Evolutionary conservation across 148 eudicot species (phyloP).

Genomic region (Camellia japonica): DNA sequence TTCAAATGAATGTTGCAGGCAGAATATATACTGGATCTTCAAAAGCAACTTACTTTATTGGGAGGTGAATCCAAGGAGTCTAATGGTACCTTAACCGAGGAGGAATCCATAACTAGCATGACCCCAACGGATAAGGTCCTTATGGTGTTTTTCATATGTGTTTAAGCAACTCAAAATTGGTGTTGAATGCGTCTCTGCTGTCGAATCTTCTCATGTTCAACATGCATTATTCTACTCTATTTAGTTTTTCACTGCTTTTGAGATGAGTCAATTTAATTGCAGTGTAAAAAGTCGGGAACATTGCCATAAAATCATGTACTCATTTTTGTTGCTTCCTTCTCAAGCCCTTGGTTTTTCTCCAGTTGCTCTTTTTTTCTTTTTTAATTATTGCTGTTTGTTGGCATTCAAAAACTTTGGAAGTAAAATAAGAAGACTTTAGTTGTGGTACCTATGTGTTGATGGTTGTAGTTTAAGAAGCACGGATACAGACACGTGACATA

Average conservation of each 20-base stretch:
- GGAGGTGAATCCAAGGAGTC: constrained; percentile 46
- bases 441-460: not conserved
- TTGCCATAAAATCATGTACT: not conserved
- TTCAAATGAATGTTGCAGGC: too few relatives aligned
- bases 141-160: constrained; percentile 3
- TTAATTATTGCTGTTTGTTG: not conserved
- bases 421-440: not conserved
- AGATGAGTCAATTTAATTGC: not conserved
- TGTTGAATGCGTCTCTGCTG: not conserved
- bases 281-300: not conserved
- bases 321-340: not conserved
- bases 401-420: not conserved
- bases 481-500: too few relatives aligned
- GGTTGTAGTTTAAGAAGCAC: not conserved
- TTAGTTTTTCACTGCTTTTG: not conserved
- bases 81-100: constrained; percentile 50
- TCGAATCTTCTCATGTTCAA: constrained; percentile 2
- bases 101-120: constrained; percentile 56
- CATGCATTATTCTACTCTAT: not conserved
- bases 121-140: constrained; percentile 72
- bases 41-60: too few relatives aligned
- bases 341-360: constrained; percentile 4
- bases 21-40: too few relatives aligned
- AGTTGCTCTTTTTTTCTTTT: not conserved
- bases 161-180: constrained; percentile 1